phyloP scores from a whole-genome alignment of 768 basidiomycete genomes.

The Vararia minispora region DNA sequence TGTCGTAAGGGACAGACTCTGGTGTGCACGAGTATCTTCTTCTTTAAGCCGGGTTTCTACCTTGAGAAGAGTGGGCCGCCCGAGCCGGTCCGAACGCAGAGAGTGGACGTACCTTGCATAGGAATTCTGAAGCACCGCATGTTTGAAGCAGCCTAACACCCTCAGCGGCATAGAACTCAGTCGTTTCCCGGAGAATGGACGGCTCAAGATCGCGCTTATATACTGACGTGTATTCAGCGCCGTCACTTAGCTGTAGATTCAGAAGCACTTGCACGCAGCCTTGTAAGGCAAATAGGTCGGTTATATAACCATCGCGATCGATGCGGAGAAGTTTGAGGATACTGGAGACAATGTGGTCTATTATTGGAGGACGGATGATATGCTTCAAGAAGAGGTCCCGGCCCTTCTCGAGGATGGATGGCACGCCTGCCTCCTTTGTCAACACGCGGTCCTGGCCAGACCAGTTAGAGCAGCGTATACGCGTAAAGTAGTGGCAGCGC shows the following conservation, averaged over 20 bases:
- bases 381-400: constrained; percentile 71
- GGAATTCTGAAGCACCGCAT: constrained; percentile 75
- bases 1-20: constrained; percentile 77
- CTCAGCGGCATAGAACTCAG: constrained; percentile 69
- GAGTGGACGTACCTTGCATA: constrained; percentile 52
- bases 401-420: constrained; percentile 74
- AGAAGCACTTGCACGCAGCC: constrained; percentile 81
- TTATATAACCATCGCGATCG: constrained; percentile 84
- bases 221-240: constrained; percentile 40
- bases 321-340: constrained; percentile 79
- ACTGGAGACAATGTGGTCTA: constrained; percentile 71
- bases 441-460: constrained; percentile 77
- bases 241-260: constrained; percentile 48
- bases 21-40: constrained; percentile 75
- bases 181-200: constrained; percentile 64
- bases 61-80: constrained; percentile 33
- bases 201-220: constrained; percentile 85
- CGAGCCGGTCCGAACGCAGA: background rate
- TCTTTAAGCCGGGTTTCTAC: constrained; percentile 71
- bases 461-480: constrained; percentile 8
- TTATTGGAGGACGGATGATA: constrained; percentile 74
- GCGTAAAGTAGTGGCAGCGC: constrained; percentile 7
- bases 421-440: constrained; percentile 61
- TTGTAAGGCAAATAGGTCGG: constrained; percentile 85
- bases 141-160: constrained; percentile 56